phyloP scores from a whole-genome alignment of 345 rosid species.

The Mangifera indica region DNA sequence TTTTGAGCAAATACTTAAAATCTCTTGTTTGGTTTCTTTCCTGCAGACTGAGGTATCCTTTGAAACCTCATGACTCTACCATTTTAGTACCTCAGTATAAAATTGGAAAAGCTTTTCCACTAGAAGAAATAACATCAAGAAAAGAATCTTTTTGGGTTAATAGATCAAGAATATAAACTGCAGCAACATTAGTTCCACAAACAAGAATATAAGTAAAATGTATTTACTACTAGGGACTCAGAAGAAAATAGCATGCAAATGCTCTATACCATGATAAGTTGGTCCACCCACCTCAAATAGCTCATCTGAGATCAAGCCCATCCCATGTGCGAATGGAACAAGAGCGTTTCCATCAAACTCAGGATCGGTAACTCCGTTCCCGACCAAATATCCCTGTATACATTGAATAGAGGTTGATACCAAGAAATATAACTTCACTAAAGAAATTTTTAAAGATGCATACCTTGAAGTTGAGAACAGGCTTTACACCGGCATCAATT shows the following conservation, averaged over 20 bases:
- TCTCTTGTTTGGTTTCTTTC: background rate
- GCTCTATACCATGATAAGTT: background rate
- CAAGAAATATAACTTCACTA: slow-evolving; percentile 12
- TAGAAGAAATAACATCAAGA: background rate
- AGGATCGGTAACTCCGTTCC: slow-evolving; percentile 84
- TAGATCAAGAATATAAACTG: background rate
- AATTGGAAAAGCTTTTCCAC: background rate
- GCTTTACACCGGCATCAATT: slow-evolving; percentile 55
- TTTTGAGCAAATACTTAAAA: background rate
- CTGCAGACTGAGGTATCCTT: background rate
- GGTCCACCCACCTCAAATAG: slow-evolving; percentile 55
- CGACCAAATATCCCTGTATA: slow-evolving; percentile 84
- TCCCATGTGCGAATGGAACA: slow-evolving; percentile 87
- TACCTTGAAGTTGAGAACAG: slow-evolving; percentile 72
- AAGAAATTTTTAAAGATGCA: background rate
- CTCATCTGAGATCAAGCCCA: slow-evolving; percentile 81
- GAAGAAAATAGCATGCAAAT: slow-evolving; percentile 11
- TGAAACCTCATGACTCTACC: background rate
- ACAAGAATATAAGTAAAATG: background rate
- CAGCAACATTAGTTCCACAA: background rate
- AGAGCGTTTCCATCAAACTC: slow-evolving; percentile 80
- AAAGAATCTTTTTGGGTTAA: background rate
- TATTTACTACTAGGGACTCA: background rate
- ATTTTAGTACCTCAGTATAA: background rate
- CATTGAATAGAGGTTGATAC: slow-evolving; percentile 13